These are phyloP conservation scores for Leptographium flavum DNA, from an alignment of 2,329 filamentous ascomycete genomes.

Conservation along the genomic window DNA sequence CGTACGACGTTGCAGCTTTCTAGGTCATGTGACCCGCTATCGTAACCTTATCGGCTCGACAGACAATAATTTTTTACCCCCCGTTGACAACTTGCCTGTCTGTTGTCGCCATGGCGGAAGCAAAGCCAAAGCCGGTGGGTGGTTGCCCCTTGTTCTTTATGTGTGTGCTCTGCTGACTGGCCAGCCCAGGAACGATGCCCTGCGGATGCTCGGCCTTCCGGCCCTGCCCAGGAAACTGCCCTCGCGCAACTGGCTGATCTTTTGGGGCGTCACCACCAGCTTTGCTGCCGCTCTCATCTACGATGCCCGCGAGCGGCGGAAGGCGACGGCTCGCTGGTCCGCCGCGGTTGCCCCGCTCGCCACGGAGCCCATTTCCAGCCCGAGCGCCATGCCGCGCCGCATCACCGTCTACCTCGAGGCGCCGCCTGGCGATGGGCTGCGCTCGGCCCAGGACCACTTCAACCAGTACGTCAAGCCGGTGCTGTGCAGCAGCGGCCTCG, in stretches of 20 bases:
- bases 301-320: slow-evolving; percentile 81
- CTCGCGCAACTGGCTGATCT: slow-evolving; percentile 96
- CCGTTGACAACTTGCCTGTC: too few relatives aligned
- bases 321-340: slow-evolving; percentile 74
- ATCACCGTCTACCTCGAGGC: slow-evolving; percentile 76
- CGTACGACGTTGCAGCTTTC: too few relatives aligned
- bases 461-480: slow-evolving; percentile 92
- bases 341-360: slow-evolving; percentile 74
- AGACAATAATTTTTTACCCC: too few relatives aligned
- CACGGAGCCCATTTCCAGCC: slow-evolving; percentile 52
- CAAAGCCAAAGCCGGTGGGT: too few relatives aligned
- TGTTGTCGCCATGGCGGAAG: too few relatives aligned
- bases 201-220: slow-evolving; percentile 72
- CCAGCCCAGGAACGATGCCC: slow-evolving; percentile 48
- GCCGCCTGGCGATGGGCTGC: slow-evolving; percentile 74
- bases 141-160: too few relatives aligned
- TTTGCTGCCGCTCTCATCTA: slow-evolving; percentile 75
- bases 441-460: slow-evolving; percentile 84
- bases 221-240: slow-evolving; percentile 72
- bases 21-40: too few relatives aligned
- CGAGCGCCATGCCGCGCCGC: slow-evolving; percentile 64
- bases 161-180: too few relatives aligned
- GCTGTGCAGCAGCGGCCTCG: slow-evolving; percentile 73
- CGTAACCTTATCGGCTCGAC: too few relatives aligned
- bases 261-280: slow-evolving; percentile 64